These are phyloP conservation scores for Antitrichia curtipendula DNA, from an alignment of 225 moss, liverwort and hornwort species.

Conservation along the genomic window DNA sequence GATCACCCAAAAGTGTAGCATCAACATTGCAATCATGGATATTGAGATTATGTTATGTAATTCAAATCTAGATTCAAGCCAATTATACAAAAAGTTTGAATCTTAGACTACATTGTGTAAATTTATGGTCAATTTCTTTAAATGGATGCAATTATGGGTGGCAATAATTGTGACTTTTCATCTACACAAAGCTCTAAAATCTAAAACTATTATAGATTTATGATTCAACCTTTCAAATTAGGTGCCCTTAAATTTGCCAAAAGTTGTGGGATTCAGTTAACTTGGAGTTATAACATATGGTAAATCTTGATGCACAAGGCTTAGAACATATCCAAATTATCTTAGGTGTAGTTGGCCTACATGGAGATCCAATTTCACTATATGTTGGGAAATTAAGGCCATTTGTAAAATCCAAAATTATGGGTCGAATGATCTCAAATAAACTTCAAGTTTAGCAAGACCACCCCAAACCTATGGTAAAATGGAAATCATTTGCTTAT, in stretches of 20 bases:
- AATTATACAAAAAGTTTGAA: background rate
- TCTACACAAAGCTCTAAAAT: background rate
- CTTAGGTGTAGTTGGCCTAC: too few relatives aligned
- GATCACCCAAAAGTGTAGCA: background rate
- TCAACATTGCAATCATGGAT: background rate
- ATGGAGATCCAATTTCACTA: background rate
- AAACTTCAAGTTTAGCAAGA: background rate
- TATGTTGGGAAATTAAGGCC: background rate
- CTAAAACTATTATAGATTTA: background rate
- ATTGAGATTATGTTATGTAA: background rate
- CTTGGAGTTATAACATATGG: background rate
- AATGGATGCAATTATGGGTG: rapidly evolving
- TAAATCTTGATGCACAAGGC: background rate
- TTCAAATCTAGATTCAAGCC: background rate
- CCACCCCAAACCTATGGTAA: background rate
- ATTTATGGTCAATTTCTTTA: background rate
- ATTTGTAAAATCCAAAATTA: background rate
- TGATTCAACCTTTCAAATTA: background rate
- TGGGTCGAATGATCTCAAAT: background rate
- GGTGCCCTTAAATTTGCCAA: background rate
- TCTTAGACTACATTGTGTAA: rapidly evolving
- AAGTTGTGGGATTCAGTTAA: background rate
- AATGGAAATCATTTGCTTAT: background rate
- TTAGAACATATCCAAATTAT: background rate
- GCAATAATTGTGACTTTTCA: background rate